A percentile compares a stretch with the other conserved stretches of the same genome.
phyloP scores from a whole-genome alignment of 495 filamentous ascomycete genomes.

The Penicillium pancosmium region DNA sequence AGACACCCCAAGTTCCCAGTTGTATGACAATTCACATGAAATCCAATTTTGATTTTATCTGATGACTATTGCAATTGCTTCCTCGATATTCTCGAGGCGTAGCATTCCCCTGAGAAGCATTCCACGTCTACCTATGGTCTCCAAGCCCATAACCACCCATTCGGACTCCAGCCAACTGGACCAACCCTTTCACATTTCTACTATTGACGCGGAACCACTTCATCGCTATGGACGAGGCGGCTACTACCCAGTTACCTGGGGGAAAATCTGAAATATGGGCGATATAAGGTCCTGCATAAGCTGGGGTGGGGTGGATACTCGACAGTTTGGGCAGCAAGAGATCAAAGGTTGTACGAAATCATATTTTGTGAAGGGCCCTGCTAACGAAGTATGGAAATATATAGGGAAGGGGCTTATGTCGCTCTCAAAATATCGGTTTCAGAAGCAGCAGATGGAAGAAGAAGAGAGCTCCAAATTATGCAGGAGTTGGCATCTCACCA shows the following conservation, averaged over 20 bases:
- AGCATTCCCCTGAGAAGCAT: too few relatives aligned
- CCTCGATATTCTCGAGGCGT: too few relatives aligned
- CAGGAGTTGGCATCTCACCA: slow-evolving; percentile 25
- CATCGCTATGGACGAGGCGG: slow-evolving; percentile 40
- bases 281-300: slow-evolving; percentile 53
- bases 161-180: too few relatives aligned
- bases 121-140: too few relatives aligned
- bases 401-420: slow-evolving; percentile 30
- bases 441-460: slow-evolving; percentile 19
- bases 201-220: slow-evolving; percentile 28
- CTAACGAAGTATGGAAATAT: background rate
- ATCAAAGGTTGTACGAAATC: slow-evolving; percentile 31
- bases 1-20: too few relatives aligned
- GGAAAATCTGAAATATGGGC: slow-evolving; percentile 37
- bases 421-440: slow-evolving; percentile 36
- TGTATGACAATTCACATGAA: too few relatives aligned
- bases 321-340: slow-evolving; percentile 53
- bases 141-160: too few relatives aligned
- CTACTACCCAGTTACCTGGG: slow-evolving; percentile 49
- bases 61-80: too few relatives aligned
- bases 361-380: too few relatives aligned
- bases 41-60: too few relatives aligned
- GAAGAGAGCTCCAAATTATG: slow-evolving; percentile 31
- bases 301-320: slow-evolving; percentile 51
- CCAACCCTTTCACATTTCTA: too few relatives aligned